Evolutionary conservation across 2,329 filamentous ascomycete genomes (phyloP).

Genomic region (Penicillium glabrum): DNA sequence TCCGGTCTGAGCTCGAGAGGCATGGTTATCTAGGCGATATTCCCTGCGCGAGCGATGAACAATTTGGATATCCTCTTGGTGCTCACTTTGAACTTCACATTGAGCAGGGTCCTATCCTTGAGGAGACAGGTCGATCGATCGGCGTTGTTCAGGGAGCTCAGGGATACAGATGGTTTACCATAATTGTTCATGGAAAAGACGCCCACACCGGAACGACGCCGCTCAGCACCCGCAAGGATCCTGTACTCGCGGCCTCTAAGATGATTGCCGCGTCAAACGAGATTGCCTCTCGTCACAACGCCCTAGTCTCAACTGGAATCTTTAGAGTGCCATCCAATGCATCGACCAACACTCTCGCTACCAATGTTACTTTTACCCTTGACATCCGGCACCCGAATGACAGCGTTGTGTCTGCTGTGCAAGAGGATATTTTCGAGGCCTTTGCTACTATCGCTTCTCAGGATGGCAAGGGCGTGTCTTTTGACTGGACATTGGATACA

Average conservation of each 20-base stretch:
- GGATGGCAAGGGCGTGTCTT: constrained; percentile 49
- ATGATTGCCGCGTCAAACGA: constrained; percentile 65
- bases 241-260: constrained; percentile 62
- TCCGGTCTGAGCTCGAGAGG: constrained; percentile 63
- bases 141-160: constrained; percentile 68
- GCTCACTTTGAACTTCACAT: constrained; percentile 82
- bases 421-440: constrained; percentile 53
- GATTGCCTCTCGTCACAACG: constrained; percentile 56
- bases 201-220: constrained; percentile 71
- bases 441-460: constrained; percentile 58
- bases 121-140: constrained; percentile 59
- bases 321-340: constrained; percentile 59
- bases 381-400: constrained; percentile 63
- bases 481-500: constrained; percentile 60
- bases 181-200: constrained; percentile 64
- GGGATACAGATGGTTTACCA: constrained; percentile 67
- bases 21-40: constrained; percentile 66
- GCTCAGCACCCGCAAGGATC: constrained; percentile 60
- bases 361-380: constrained; percentile 62
- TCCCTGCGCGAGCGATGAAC: constrained; percentile 41
- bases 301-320: constrained; percentile 66
- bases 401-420: constrained; percentile 54
- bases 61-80: constrained; percentile 57
- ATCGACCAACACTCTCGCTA: constrained; percentile 67
- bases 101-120: constrained; percentile 73